phyloP scores from a whole-genome alignment of 257 asterid species.

The Nicotiana undulata region DNA sequence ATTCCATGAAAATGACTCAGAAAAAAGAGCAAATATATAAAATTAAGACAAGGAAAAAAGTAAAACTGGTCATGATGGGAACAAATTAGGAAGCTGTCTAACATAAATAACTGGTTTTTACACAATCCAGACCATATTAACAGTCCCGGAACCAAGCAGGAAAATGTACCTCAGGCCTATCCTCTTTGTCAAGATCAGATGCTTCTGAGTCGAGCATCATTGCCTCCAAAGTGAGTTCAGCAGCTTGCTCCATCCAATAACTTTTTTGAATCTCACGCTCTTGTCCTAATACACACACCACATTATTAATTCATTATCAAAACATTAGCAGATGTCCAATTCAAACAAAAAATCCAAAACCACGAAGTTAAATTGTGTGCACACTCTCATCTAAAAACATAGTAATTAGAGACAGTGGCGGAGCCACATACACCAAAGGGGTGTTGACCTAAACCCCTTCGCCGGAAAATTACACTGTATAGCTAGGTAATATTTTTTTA shows the following conservation, averaged over 20 bases:
- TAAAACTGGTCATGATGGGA: too few relatives aligned
- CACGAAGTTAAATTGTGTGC: background rate
- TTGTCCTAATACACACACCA: constrained; percentile 28
- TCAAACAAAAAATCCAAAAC: background rate
- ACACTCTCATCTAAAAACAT: background rate
- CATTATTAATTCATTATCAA: background rate
- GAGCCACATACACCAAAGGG: too few relatives aligned
- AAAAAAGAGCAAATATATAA: too few relatives aligned
- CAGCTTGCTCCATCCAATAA: constrained; percentile 87
- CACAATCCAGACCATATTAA: too few relatives aligned
- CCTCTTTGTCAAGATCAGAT: constrained; percentile 91
- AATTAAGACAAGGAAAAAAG: too few relatives aligned
- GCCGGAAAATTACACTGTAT: too few relatives aligned
- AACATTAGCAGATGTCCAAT: background rate
- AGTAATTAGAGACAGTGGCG: too few relatives aligned
- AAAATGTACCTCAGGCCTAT: constrained; percentile 70
- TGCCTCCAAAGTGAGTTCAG: constrained; percentile 59
- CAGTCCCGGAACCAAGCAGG: background rate
- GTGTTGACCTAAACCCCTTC: too few relatives aligned
- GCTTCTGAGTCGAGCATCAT: constrained; percentile 97
- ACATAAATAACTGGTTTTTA: too few relatives aligned
- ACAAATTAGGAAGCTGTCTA: too few relatives aligned
- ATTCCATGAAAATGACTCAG: too few relatives aligned
- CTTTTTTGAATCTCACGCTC: constrained; percentile 88
- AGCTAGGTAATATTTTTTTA: too few relatives aligned